Base-by-base conservation (phyloP, 441 rosid genomes). In the Euphorbia celastroides region DNA sequence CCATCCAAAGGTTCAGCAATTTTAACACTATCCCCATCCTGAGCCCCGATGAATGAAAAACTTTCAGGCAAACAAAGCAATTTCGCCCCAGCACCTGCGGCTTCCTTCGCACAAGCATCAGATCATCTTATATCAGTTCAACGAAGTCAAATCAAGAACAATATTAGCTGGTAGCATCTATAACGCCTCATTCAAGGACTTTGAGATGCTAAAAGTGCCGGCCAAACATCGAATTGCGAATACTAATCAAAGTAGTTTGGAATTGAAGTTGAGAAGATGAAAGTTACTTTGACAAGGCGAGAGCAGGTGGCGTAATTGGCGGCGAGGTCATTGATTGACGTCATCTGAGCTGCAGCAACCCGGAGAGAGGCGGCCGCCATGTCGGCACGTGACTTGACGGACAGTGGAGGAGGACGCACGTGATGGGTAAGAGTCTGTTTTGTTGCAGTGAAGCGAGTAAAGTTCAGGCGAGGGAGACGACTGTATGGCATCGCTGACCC, bases 321-420 rank as follows among this genome's bases (percentile, higher is more conserved):
- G 60, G 93, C 84, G 60, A 91, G 72, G 70, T 93, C 97, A 79
- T 85, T 88, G 77, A 88, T 62, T 25, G 99, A 91, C 38, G 99
- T 91, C 97, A 94, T 94, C 84, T 91, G 99, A 69, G 82, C 94
- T 23, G 94, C 96, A 62, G 97, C 99, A 48, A 94, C 89, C 52
- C 96, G 88, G 78, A 86, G 87, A 0, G 85, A 77, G 67, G 77
- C 78, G 62, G 78, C 59, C 11, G 91, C 79, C 82, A 86, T 83
- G 70, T 58, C 73, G 76, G 79, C 75, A 51, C 70, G 70, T 67
- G 75, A 36, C 42, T 36, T 36, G 42, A 36, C 42, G 42, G 42
- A 36, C 7, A 6, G 42, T 36, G 42, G 12, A 36, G 42, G 42
- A 36, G 42, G 42, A 6, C 42, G 42, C 42, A 36, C 42, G 42